phyloP scores from a whole-genome alignment of 2,329 filamentous ascomycete genomes.

The Trichoderma arundinaceum region DNA sequence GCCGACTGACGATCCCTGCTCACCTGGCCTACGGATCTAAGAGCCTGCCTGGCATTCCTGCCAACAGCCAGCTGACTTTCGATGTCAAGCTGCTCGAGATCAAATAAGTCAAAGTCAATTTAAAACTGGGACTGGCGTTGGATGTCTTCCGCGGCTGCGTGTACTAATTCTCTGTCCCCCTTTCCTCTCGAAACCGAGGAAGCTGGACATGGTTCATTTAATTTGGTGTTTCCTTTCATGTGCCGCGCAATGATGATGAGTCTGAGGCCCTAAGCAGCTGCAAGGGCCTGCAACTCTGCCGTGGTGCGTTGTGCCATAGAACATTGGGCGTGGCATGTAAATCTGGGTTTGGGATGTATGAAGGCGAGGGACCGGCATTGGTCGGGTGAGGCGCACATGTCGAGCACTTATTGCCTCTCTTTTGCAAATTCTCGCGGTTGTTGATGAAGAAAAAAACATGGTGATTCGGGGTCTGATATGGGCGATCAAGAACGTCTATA shows the following conservation, averaged over 20 bases:
- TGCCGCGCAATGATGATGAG: conserved; percentile 49
- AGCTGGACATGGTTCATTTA: conserved; percentile 31
- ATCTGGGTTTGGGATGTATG: conserved; percentile 35
- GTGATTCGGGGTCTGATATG: conserved; percentile 20
- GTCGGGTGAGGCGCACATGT: conserved; percentile 55
- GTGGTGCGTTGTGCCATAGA: neutral
- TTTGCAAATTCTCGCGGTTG: conserved; percentile 24
- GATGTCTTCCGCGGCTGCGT: conserved; percentile 29
- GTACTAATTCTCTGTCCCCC: conserved; percentile 28
- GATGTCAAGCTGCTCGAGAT: conserved; percentile 87
- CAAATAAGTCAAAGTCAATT: conserved; percentile 61
- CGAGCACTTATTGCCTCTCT: conserved; percentile 42
- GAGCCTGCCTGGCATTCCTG: conserved; percentile 81
- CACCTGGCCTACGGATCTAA: conserved; percentile 89
- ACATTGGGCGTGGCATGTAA: conserved; percentile 5
- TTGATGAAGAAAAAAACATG: conserved; percentile 1
- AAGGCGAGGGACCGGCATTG: conserved; percentile 55
- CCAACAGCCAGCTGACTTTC: conserved; percentile 89
- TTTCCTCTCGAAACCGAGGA: conserved; percentile 2
- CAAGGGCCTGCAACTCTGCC: conserved; percentile 21
- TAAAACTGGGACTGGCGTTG: conserved; percentile 28
- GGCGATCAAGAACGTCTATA: conserved; percentile 31
- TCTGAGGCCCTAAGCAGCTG: conserved; percentile 56
- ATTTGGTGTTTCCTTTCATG: conserved; percentile 34
- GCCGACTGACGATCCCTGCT: conserved; percentile 87